A percentile compares a stretch with the other conserved stretches of the same genome.
phyloP scores from a whole-genome alignment of 2,329 filamentous ascomycete genomes.

The Lizonia empirigonia region DNA sequence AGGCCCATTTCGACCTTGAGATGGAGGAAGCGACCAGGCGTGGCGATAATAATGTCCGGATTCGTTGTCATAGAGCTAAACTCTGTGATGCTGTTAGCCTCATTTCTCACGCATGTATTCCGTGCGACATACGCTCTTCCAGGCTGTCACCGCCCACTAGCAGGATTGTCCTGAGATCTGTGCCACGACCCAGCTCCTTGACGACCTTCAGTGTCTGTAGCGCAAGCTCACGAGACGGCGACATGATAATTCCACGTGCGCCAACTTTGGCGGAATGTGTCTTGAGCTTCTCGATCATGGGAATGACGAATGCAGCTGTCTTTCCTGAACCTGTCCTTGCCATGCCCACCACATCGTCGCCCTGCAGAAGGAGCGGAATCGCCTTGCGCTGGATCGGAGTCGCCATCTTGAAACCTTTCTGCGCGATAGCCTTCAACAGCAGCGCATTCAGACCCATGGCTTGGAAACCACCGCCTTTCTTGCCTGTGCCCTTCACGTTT shows the following conservation, averaged over 20 bases:
- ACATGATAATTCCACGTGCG: slow-evolving; percentile 83
- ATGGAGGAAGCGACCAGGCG: slow-evolving; percentile 93
- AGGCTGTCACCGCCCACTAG: slow-evolving; percentile 94
- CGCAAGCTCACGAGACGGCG: slow-evolving; percentile 90
- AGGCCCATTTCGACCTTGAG: slow-evolving; percentile 95
- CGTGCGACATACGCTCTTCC: slow-evolving; percentile 69
- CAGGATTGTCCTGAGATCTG: slow-evolving; percentile 86
- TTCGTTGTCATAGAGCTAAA: slow-evolving; percentile 92
- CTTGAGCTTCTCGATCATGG: slow-evolving; percentile 94
- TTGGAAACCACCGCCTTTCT: slow-evolving; percentile 97
- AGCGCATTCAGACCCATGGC: slow-evolving; percentile 86
- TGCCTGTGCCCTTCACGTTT: slow-evolving; percentile 80
- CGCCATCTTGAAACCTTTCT: slow-evolving; percentile 94
- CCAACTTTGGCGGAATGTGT: slow-evolving; percentile 86
- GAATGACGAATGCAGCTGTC: slow-evolving; percentile 96
- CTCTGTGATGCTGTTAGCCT: slow-evolving; percentile 50
- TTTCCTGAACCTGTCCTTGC: slow-evolving; percentile 98
- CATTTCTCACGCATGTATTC: neutral
- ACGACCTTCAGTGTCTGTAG: slow-evolving; percentile 95
- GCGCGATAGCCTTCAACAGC: slow-evolving; percentile 85
- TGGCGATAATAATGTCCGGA: slow-evolving; percentile 96
- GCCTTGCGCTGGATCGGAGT: slow-evolving; percentile 98
- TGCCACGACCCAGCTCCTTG: slow-evolving; percentile 89
- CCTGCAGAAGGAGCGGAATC: slow-evolving; percentile 86
- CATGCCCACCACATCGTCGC: slow-evolving; percentile 98